Percentiles rank a stretch among this genome's conserved stretches.
Evolutionary conservation across 2,329 filamentous ascomycete genomes (phyloP).

Genomic region (Ascochyta fabae): DNA sequence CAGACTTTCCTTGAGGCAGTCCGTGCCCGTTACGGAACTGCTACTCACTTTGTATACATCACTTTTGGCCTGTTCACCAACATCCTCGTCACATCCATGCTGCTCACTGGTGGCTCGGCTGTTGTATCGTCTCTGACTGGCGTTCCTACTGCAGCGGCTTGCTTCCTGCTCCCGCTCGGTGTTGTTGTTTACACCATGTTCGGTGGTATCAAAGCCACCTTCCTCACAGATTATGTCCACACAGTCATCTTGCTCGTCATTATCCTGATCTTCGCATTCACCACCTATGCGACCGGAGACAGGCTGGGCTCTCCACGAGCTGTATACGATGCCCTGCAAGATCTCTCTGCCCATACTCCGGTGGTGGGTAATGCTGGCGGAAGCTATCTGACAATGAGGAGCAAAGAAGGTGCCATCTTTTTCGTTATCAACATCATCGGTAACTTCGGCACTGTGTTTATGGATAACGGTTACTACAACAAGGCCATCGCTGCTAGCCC

Average conservation of each 20-base stretch:
- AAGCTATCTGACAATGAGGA: constrained; percentile 88
- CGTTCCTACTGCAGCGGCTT: constrained; percentile 78
- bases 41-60: constrained; percentile 79
- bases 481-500: constrained; percentile 89
- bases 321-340: constrained; percentile 78
- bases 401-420: constrained; percentile 81
- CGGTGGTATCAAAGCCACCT: constrained; percentile 71
- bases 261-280: constrained; percentile 83
- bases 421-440: constrained; percentile 90
- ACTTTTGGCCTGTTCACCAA: constrained; percentile 81
- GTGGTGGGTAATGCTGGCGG: constrained; percentile 78
- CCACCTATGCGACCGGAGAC: constrained; percentile 76
- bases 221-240: constrained; percentile 85
- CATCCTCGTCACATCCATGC: constrained; percentile 87
- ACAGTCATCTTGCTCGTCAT: constrained; percentile 85
- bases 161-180: constrained; percentile 80
- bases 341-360: constrained; percentile 71
- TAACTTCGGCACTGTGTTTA: constrained; percentile 83
- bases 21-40: constrained; percentile 77
- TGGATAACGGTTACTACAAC: constrained; percentile 84
- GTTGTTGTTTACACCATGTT: constrained; percentile 80
- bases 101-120: constrained; percentile 81
- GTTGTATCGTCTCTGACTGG: constrained; percentile 63
- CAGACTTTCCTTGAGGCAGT: constrained; percentile 85
- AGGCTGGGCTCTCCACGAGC: constrained; percentile 74